phyloP scores from a whole-genome alignment of 2,329 filamentous ascomycete species.

The Neofusicoccum umdonicola region DNA sequence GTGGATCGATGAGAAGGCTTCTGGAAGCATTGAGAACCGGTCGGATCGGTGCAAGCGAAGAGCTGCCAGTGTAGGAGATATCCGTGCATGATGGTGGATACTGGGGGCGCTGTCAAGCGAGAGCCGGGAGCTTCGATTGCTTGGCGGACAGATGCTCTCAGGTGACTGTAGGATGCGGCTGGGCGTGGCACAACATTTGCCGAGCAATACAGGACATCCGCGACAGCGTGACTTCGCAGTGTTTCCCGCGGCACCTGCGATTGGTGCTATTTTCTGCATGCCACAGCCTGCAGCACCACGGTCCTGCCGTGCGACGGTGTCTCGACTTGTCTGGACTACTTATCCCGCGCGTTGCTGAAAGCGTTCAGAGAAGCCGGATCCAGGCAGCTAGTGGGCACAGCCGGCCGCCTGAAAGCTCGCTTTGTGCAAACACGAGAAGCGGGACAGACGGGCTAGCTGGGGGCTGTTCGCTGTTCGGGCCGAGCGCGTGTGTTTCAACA shows the following conservation, averaged over 20 bases:
- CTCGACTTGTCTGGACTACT: no score
- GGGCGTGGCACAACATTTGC: no score
- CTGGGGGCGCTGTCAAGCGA: background rate
- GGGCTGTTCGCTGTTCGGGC: background rate
- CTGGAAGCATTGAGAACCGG: background rate
- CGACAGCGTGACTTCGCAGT: no score
- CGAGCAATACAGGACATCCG: no score
- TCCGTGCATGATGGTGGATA: background rate
- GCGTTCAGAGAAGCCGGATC: no score
- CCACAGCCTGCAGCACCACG: no score
- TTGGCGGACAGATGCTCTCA: background rate
- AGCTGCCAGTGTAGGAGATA: background rate
- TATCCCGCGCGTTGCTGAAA: no score
- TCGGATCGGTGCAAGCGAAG: background rate
- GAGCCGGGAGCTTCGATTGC: background rate
- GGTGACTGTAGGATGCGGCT: no score
- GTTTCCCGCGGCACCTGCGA: no score
- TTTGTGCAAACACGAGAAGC: background rate
- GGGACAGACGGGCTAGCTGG: background rate
- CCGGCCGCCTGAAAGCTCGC: background rate
- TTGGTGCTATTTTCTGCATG: no score
- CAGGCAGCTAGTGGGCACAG: background rate
- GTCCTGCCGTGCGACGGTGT: no score
- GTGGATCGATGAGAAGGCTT: background rate
- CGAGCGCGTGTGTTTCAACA: conserved; percentile 7